A percentile compares a stretch with the other conserved stretches of the same genome.
Conservation (phyloP, 441 rosid species). For the Hura crepitans region DNA sequence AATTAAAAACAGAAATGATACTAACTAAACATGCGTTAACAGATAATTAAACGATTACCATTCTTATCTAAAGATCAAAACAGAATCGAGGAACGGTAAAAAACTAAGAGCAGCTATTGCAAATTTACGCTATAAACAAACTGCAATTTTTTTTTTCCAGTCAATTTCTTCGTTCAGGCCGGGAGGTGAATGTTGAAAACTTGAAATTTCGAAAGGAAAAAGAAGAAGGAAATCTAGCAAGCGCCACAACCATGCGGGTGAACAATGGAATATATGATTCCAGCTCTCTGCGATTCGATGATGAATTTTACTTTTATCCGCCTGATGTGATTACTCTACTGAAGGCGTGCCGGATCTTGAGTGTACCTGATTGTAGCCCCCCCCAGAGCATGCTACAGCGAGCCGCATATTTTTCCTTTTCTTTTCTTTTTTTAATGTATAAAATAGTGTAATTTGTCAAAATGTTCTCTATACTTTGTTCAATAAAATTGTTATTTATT, state of each 20-base stretch:
- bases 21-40: neutral
- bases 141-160: neutral
- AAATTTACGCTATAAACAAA: neutral
- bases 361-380: neutral
- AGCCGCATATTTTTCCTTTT: too few species aligned
- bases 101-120: neutral
- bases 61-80: constrained; percentile 7
- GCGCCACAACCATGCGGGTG: neutral
- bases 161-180: neutral
- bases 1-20: neutral
- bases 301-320: neutral
- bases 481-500: too few species aligned
- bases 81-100: neutral
- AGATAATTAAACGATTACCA: constrained; percentile 8
- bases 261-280: neutral
- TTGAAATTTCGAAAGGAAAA: constrained; percentile 7
- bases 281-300: neutral
- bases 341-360: neutral
- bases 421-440: too few species aligned
- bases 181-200: neutral
- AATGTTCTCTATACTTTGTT: too few species aligned
- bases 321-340: neutral
- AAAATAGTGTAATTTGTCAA: too few species aligned
- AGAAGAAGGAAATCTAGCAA: constrained; percentile 2
- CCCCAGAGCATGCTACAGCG: neutral